Base-by-base conservation (phyloP, 2,329 filamentous ascomycete species). In the Pseudogymnoascus sp. region DNA sequence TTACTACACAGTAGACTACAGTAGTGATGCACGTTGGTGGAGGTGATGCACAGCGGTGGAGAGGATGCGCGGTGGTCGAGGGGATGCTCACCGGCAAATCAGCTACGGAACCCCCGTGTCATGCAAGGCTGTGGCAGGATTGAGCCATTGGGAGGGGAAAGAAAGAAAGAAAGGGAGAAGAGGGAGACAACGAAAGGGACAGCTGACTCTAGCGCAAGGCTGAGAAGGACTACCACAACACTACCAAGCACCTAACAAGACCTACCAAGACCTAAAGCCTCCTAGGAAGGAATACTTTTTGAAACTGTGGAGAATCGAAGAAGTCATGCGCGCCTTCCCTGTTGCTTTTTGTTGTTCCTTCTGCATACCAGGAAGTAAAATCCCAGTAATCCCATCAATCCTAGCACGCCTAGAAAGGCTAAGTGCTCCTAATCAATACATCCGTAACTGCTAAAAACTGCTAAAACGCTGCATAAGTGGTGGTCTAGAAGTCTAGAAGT, bases 241-340 rank as follows among this genome's bases (percentile, higher is more conserved):
- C 23, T 28, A n/a, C 12, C 21, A n/a, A 50, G 14, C 28, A 5
- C 21, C 23, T 28, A 50, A n/a, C 44, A 50, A 50, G 21, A 25
- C 44, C 44, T 28, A 50, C 7, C 44, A 50, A n/a, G 44, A 50
- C 23, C 44, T 47, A 47, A 47, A 2, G 18, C 18, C 4, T 8
- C 38, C 38, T 23, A 50, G 28, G 23, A 50, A 28, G 23, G 44
- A 50, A 50, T 28, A 50, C 21, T 50, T 50, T 42, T 50, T 28
- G 21, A 28, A 50, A 50, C 44, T 50, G 44, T 50, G 44, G 44
- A 50, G 44, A 50, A 50, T 50, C 44, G 44, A 50, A 50, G 44
- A 50, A 50, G 44, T 50, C 44, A 50, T 50, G 44, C 44, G 44
- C 44, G 23, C 44, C 44, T 50, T 50, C 44, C 44, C 44, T 50